phyloP scores from a whole-genome alignment of 2,329 filamentous ascomycete species.

The Aspergillus tanneri region DNA sequence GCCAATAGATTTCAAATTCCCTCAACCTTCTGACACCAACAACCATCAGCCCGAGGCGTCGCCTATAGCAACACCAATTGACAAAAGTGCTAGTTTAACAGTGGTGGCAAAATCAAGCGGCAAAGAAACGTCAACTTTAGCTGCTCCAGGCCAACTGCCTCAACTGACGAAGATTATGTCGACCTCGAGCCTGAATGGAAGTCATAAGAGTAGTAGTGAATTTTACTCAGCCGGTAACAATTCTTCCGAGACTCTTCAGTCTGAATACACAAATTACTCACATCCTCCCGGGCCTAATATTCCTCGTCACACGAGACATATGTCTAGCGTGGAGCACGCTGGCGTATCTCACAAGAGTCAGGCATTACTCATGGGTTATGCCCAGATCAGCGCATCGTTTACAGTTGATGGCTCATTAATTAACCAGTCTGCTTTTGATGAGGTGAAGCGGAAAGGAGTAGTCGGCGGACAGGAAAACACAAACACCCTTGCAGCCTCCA shows the following conservation, averaged over 20 bases:
- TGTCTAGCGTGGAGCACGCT: constrained; percentile 43
- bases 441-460: constrained; percentile 91
- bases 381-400: constrained; percentile 89
- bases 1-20: constrained; percentile 57
- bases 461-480: constrained; percentile 79
- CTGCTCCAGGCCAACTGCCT: constrained; percentile 31
- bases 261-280: constrained; percentile 67
- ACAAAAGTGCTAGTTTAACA: constrained; percentile 19
- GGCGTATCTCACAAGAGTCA: constrained; percentile 49
- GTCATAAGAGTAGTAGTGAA: constrained; percentile 86
- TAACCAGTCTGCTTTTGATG: constrained; percentile 85
- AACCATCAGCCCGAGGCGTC: constrained; percentile 28
- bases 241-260: constrained; percentile 87
- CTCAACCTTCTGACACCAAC: constrained; percentile 42
- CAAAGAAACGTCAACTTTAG: constrained; percentile 27
- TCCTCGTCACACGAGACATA: constrained; percentile 42
- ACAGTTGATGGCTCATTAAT: constrained; percentile 87
- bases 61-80: constrained; percentile 30
- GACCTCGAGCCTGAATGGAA: constrained; percentile 71
- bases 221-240: constrained; percentile 95
- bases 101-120: constrained; percentile 17
- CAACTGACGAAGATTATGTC: constrained; percentile 68
- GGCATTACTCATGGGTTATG: constrained; percentile 95
- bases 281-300: constrained; percentile 51
- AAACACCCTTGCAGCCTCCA: constrained; percentile 70